Conservation (phyloP, 768 basidiomycete species). For the Amanita thiersii region DNA sequence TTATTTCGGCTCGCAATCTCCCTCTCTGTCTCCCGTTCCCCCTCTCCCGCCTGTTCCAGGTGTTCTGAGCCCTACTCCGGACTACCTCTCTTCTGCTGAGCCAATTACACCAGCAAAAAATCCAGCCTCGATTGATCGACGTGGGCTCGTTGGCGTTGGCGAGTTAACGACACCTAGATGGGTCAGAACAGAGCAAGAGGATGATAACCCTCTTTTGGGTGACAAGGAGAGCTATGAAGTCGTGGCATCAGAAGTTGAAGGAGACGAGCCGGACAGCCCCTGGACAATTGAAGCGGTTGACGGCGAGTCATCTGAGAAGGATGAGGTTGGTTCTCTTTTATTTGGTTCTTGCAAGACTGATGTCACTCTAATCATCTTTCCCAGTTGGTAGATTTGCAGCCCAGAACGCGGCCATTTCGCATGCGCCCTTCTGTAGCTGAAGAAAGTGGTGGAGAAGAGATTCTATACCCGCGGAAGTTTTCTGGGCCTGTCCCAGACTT, state of each 20-base stretch:
- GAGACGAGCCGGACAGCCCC: slow-evolving; percentile 67
- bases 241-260: slow-evolving; percentile 26
- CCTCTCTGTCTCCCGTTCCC: slow-evolving; percentile 57
- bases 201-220: slow-evolving; percentile 20
- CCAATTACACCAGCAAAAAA: slow-evolving; percentile 70
- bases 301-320: slow-evolving; percentile 64
- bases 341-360: slow-evolving; percentile 1
- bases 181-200: slow-evolving; percentile 47
- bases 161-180: slow-evolving; percentile 96
- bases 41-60: slow-evolving; percentile 35
- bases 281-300: slow-evolving; percentile 88
- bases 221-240: slow-evolving; percentile 35
- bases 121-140: slow-evolving; percentile 76
- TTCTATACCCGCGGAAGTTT: slow-evolving; percentile 70
- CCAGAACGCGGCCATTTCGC: slow-evolving; percentile 43
- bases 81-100: slow-evolving; percentile 39
- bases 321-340: slow-evolving; percentile 43
- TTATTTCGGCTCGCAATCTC: slow-evolving; percentile 70
- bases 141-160: slow-evolving; percentile 87
- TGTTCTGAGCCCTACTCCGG: slow-evolving; percentile 51
- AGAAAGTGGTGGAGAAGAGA: slow-evolving; percentile 88
- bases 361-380: slow-evolving; percentile 9
- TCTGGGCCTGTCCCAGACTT: slow-evolving; percentile 19
- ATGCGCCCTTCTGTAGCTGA: slow-evolving; percentile 60
- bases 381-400: slow-evolving; percentile 36